Conservation (phyloP, 2,329 filamentous ascomycete genomes). For the Fusarium hostae region DNA sequence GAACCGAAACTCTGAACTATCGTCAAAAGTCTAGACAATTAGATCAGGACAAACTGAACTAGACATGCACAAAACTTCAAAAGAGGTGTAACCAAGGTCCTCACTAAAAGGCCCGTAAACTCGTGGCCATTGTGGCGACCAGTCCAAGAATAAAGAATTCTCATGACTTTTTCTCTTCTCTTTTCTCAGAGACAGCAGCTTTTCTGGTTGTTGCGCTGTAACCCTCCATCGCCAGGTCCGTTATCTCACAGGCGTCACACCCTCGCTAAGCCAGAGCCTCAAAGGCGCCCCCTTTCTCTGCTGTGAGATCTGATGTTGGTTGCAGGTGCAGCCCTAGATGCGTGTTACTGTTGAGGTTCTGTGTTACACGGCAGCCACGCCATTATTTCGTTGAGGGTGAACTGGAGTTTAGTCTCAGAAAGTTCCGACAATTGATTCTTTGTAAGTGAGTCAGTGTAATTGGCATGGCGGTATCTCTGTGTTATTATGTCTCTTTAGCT, state of each 20-base stretch:
- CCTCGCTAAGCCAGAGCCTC: slow-evolving; percentile 34
- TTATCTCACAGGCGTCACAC: slow-evolving; percentile 38
- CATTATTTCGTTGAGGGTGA: slow-evolving; percentile 14
- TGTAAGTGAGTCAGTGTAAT: background rate
- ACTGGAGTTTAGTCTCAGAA: slow-evolving; percentile 19
- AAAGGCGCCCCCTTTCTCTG: slow-evolving; percentile 20
- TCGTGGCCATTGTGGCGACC: slow-evolving; percentile 19
- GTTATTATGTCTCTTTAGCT: background rate
- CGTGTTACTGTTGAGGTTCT: slow-evolving; percentile 9
- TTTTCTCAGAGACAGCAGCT: background rate
- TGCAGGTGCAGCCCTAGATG: slow-evolving; percentile 25
- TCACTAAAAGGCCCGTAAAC: slow-evolving; percentile 8
- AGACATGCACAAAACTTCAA: slow-evolving; percentile 21
- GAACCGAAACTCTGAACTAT: slow-evolving; percentile 23
- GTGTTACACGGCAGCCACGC: slow-evolving; percentile 27
- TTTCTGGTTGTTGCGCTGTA: slow-evolving; percentile 7
- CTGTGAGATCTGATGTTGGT: slow-evolving; percentile 33
- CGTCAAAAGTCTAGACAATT: slow-evolving; percentile 12
- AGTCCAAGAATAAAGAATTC: slow-evolving; percentile 10
- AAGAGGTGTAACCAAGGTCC: slow-evolving; percentile 21
- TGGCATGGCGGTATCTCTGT: background rate
- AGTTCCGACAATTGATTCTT: background rate
- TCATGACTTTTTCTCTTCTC: background rate
- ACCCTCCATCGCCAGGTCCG: slow-evolving; percentile 25
- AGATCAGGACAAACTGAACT: slow-evolving; percentile 14